These are phyloP conservation scores for Penicillium pulvis DNA, from an alignment of 495 filamentous ascomycete genomes.

Conservation along the genomic window DNA sequence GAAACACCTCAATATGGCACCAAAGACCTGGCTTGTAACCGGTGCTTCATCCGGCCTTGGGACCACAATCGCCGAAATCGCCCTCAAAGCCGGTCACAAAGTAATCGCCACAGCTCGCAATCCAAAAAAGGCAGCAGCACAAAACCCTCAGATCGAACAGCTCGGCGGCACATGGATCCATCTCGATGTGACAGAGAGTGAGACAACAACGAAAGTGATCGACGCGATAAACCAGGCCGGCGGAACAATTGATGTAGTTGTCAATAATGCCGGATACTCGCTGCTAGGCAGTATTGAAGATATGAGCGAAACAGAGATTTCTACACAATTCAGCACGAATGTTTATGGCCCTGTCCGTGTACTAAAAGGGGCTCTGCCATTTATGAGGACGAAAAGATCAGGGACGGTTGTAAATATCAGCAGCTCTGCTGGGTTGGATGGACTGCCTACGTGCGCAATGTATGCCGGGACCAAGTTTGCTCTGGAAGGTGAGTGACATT, in stretches of 20 bases:
- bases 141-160: slow-evolving; percentile 24
- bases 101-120: slow-evolving; percentile 61
- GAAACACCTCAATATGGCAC: background rate
- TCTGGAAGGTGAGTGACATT: slow-evolving; percentile 39
- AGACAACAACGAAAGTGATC: slow-evolving; percentile 22
- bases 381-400: slow-evolving; percentile 42
- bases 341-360: slow-evolving; percentile 52
- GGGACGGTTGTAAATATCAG: slow-evolving; percentile 53
- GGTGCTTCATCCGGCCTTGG: slow-evolving; percentile 59
- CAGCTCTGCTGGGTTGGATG: slow-evolving; percentile 43
- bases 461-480: slow-evolving; percentile 59
- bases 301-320: slow-evolving; percentile 27
- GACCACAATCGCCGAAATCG: slow-evolving; percentile 43
- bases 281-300: slow-evolving; percentile 25
- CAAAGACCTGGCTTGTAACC: slow-evolving; percentile 54
- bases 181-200: slow-evolving; percentile 45
- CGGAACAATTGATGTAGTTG: slow-evolving; percentile 28
- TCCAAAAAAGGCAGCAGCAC: slow-evolving; percentile 34
- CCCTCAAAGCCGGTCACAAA: slow-evolving; percentile 49
- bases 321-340: slow-evolving; percentile 37
- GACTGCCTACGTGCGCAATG: slow-evolving; percentile 40
- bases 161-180: slow-evolving; percentile 33
- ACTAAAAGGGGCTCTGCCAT: slow-evolving; percentile 48
- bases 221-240: slow-evolving; percentile 13
- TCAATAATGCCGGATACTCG: slow-evolving; percentile 39